A percentile compares a stretch with the other conserved stretches of the same genome.
Conservation (phyloP, 345 rosid genomes). For the Camelina hispida region DNA sequence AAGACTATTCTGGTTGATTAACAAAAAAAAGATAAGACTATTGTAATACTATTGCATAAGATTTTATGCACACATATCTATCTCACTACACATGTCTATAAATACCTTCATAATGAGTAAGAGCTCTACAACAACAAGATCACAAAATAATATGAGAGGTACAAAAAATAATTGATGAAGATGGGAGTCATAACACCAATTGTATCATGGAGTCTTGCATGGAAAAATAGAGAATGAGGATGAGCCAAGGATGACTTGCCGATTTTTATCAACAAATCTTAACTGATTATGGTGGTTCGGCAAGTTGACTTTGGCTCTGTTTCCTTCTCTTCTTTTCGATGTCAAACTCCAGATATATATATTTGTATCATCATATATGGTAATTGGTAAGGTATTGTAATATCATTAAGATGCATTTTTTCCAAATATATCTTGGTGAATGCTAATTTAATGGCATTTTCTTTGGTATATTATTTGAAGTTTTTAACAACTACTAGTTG, state of each 20-base stretch:
- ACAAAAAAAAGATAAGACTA: too few species aligned
- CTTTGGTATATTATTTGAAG: too few species aligned
- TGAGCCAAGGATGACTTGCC: conserved; percentile 52
- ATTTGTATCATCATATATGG: too few species aligned
- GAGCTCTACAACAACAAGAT: conserved; percentile 14
- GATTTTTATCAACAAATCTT: neutral
- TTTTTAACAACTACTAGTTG: too few species aligned
- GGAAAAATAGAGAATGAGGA: conserved; percentile 34
- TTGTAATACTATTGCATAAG: neutral
- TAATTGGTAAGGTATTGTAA: too few species aligned
- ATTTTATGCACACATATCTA: neutral
- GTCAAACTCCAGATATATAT: conserved; percentile 24
- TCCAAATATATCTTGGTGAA: too few species aligned
- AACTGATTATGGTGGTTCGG: conserved; percentile 19
- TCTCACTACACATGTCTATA: neutral
- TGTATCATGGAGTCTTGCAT: conserved; percentile 40
- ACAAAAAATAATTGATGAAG: neutral
- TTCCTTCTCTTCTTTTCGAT: conserved; percentile 41
- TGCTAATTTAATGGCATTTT: too few species aligned
- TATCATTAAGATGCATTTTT: too few species aligned
- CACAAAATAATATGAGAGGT: conserved; percentile 8
- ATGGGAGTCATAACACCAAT: neutral
- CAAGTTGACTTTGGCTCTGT: conserved; percentile 43
- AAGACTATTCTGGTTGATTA: neutral
- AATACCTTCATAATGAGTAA: neutral